A percentile compares a stretch with the other conserved stretches of the same genome.
Conservation (phyloP, 2,329 filamentous ascomycete species). For the Trichoderma sp. region DNA sequence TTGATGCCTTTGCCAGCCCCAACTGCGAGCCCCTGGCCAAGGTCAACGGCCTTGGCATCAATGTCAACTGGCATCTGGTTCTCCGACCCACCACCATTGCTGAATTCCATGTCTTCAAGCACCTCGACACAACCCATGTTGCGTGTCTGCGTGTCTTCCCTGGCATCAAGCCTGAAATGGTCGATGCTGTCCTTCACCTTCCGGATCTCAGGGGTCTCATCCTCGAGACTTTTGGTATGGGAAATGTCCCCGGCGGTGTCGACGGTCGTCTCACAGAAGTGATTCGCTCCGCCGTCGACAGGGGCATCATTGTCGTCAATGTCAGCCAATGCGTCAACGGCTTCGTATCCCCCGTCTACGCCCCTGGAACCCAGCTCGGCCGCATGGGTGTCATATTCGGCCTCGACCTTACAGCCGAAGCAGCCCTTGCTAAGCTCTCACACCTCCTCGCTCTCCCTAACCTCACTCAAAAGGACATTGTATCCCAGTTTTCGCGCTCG, state of each 20-base stretch:
- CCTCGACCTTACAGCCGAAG: conserved; percentile 85
- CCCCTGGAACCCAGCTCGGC: conserved; percentile 72
- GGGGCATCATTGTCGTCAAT: conserved; percentile 84
- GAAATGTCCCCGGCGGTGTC: conserved; percentile 80
- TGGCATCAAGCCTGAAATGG: conserved; percentile 89
- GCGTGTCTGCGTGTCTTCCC: conserved; percentile 88
- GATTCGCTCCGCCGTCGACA: conserved; percentile 71
- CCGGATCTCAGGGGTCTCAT: conserved; percentile 79
- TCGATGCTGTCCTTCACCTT: conserved; percentile 76
- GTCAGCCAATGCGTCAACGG: conserved; percentile 84
- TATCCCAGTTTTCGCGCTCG: conserved; percentile 68
- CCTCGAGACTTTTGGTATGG: conserved; percentile 89
- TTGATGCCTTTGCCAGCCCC: conserved; percentile 85
- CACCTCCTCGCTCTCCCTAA: conserved; percentile 72
- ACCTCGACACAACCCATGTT: conserved; percentile 82
- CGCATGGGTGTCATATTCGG: conserved; percentile 85
- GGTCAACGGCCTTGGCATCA: conserved; percentile 76
- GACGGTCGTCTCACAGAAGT: conserved; percentile 78
- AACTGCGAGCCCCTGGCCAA: conserved; percentile 79
- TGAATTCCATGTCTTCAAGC: conserved; percentile 70
- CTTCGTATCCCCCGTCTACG: conserved; percentile 75
- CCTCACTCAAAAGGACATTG: conserved; percentile 64
- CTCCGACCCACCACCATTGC: conserved; percentile 71
- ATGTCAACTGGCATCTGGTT: conserved; percentile 77
- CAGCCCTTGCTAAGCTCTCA: conserved; percentile 84